Evolutionary conservation across 257 asterid genomes (phyloP).

Genomic region (Solanum bulbocastanum): DNA sequence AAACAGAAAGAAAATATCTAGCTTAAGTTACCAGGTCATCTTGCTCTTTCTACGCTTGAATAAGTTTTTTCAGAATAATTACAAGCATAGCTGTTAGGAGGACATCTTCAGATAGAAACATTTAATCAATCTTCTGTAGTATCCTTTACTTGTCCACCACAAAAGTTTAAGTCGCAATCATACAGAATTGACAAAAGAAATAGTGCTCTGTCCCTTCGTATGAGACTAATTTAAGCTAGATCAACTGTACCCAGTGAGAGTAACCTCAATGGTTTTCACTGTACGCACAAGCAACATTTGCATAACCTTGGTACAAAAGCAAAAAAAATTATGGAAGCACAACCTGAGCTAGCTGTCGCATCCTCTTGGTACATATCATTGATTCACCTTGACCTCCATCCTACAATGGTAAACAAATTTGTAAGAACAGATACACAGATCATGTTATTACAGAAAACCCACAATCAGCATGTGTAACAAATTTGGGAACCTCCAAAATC

Average conservation of each 20-base stretch:
- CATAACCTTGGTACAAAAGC: background rate
- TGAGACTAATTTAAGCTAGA: background rate
- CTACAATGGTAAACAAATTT: conserved; percentile 33
- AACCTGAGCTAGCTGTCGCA: conserved; percentile 81
- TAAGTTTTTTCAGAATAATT: background rate
- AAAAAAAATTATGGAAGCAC: conserved; percentile 3
- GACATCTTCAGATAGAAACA: background rate
- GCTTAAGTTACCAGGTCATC: background rate
- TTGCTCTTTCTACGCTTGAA: background rate
- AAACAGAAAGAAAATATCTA: background rate
- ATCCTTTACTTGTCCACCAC: background rate
- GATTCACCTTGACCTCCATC: conserved; percentile 72
- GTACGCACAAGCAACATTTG: background rate
- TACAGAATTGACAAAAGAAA: background rate
- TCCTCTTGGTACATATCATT: conserved; percentile 49
- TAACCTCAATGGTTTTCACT: background rate
- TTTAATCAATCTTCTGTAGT: background rate
- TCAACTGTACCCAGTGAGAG: background rate
- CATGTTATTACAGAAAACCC: background rate
- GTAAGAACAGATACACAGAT: conserved; percentile 1
- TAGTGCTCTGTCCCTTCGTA: background rate
- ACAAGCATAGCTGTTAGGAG: background rate
- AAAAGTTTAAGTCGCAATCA: background rate
- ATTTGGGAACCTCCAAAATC: conserved; percentile 59
- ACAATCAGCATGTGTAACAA: conserved; percentile 6